phyloP scores from a whole-genome alignment of 2,329 filamentous ascomycete species.

The Trichoderma sp. region DNA sequence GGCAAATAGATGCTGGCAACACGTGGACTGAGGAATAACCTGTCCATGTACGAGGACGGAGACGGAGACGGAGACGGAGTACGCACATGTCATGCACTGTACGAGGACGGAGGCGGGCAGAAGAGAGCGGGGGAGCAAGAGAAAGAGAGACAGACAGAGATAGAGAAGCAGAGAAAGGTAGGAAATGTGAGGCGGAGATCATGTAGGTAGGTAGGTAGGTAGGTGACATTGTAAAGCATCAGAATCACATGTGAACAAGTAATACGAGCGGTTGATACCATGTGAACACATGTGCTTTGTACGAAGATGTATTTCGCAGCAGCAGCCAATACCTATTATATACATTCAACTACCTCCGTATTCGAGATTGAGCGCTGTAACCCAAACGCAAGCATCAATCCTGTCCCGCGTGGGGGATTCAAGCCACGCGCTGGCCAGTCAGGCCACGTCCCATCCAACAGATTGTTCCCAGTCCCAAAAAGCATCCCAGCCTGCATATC shows the following conservation, averaged over 20 bases:
- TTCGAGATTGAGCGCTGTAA: neutral
- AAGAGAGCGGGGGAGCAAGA: no score
- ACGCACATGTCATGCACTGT: neutral
- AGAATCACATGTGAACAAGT: neutral
- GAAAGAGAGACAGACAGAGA: neutral
- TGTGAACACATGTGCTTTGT: neutral
- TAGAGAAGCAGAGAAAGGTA: no score
- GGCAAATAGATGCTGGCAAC: neutral
- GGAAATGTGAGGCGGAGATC: neutral
- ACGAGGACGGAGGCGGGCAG: neutral
- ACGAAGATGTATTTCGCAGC: neutral
- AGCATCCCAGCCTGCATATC: slow-evolving; percentile 6
- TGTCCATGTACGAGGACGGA: neutral
- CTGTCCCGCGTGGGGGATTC: neutral
- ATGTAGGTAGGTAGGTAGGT: neutral
- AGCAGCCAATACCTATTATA: neutral
- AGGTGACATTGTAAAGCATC: neutral
- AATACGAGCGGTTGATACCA: neutral
- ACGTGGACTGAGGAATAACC: slow-evolving; percentile 1
- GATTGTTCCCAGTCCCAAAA: neutral
- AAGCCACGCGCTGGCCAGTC: slow-evolving; percentile 1
- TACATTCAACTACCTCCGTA: neutral
- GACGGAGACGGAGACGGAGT: neutral
- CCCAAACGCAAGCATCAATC: neutral
- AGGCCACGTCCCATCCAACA: slow-evolving; percentile 6